Base-by-base conservation (phyloP, 2,329 filamentous ascomycete genomes). In the Zymoseptoria passerinii region DNA sequence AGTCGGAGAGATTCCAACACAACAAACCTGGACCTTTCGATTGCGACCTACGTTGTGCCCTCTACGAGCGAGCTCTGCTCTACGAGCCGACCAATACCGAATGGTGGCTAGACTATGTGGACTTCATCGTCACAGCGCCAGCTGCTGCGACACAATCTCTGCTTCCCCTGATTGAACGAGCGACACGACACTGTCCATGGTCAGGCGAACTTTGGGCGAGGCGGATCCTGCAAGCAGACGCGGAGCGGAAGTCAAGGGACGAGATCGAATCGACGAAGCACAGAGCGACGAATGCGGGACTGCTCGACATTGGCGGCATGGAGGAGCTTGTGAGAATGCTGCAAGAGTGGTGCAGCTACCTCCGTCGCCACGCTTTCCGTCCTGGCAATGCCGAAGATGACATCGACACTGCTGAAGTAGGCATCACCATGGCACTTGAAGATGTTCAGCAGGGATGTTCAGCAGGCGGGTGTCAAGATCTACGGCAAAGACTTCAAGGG, bases 201-300 rank as follows among this genome's bases (percentile, higher is more conserved):
- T 95, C 91, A 6, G 94, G 94, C 16, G 81, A 83, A 28, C 80
- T 99, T 6, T 99, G 94, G 94, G 89, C 90, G 6, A 86, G 92
- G 64, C 92, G 92, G 64, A 87, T 99, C 27, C 76, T 96, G 55
- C 87, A 86, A 19, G 89, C 90, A 3, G 94, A 97, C 74, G 83
- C 89, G 51, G 87, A 89, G 60, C 83, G 83, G 35, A 82, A 86
- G 62, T 80, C 87, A 0, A 96, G 95, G 67, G 79, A 86, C 23
- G 87, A 89, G 53, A 89, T 97, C 55, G 90, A 95, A 67, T 81
- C 85, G 48, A 91, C 96, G 72, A 99, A 99, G 74, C 90, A 96
- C 72, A 86, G 86, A 50, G 94, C 94, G 6, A 97, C 92, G 0
- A 90, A 87, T 68, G 90, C 90, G 54, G 87, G 90, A 8, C 80